Percentiles rank a stretch among this genome's conserved stretches.
phyloP scores from a whole-genome alignment of 306 rosid genomes.

The Ochetophila trinervis region DNA sequence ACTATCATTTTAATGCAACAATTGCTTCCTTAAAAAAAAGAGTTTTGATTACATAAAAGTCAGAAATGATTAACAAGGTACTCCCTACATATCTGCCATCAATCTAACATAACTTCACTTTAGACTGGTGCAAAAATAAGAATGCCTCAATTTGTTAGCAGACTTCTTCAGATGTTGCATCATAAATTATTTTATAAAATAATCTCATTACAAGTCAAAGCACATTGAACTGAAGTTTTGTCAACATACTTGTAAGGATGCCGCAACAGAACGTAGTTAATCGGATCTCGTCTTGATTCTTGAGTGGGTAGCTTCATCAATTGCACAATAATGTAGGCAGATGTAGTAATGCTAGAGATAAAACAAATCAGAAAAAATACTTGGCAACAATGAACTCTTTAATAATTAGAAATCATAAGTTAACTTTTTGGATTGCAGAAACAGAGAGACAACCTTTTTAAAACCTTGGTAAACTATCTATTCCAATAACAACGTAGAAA shows the following conservation, averaged over 20 bases:
- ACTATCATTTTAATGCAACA: neutral
- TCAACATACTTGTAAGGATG: slow-evolving; percentile 55
- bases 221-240: slow-evolving; percentile 15
- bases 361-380: slow-evolving; percentile 18
- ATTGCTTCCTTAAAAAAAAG: neutral
- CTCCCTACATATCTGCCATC: neutral
- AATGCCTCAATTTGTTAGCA: neutral
- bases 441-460: neutral
- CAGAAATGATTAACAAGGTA: neutral
- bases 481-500: slow-evolving; percentile 5
- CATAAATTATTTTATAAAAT: neutral
- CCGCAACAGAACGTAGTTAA: slow-evolving; percentile 58
- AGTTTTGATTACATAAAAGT: neutral
- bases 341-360: slow-evolving; percentile 56
- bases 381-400: slow-evolving; percentile 1
- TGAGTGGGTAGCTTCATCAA: slow-evolving; percentile 63
- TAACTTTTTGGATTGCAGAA: slow-evolving; percentile 4
- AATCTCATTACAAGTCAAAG: neutral
- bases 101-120: neutral
- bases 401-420: neutral
- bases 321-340: slow-evolving; percentile 62
- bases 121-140: neutral
- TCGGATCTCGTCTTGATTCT: slow-evolving; percentile 62
- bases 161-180: too few relatives aligned
- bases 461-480: neutral